Evolutionary conservation across 768 basidiomycete species (phyloP).

Genomic region (Podaxis sp.): DNA sequence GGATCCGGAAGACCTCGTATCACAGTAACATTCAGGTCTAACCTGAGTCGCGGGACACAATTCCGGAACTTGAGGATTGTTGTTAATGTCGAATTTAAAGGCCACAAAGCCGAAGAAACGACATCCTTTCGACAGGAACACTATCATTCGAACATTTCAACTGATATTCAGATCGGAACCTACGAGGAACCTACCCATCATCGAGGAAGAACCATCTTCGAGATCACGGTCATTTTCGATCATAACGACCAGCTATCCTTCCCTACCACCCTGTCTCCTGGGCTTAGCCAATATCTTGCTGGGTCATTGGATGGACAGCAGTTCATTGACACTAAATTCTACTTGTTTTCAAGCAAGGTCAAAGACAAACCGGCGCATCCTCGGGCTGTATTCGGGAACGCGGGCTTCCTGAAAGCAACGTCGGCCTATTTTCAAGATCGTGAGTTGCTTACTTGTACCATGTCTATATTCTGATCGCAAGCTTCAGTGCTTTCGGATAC

Average conservation of each 20-base stretch:
- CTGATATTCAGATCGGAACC: not conserved
- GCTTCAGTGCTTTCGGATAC: constrained; percentile 4
- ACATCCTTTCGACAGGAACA: not conserved
- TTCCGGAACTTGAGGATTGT: not conserved
- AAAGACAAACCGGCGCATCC: not conserved
- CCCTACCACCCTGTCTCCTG: not conserved
- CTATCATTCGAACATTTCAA: not conserved
- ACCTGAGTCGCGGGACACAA: not conserved
- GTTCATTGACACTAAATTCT: constrained; percentile 14
- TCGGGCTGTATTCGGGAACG: constrained; percentile 8
- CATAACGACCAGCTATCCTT: not conserved
- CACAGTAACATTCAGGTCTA: not conserved
- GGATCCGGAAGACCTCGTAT: not conserved
- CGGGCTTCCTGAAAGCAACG: not conserved
- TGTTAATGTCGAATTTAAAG: not conserved
- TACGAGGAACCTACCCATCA: not conserved
- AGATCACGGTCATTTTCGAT: constrained; percentile 2
- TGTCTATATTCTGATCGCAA: not conserved
- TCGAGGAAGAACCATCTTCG: not conserved
- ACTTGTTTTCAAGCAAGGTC: constrained; percentile 6
- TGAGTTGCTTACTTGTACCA: not conserved
- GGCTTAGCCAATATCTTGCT: not conserved
- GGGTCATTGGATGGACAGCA: not conserved
- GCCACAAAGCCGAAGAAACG: not conserved
- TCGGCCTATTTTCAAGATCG: not conserved